Conservation (phyloP, 2,329 filamentous ascomycete species). For the Venturia aucupariae region DNA sequence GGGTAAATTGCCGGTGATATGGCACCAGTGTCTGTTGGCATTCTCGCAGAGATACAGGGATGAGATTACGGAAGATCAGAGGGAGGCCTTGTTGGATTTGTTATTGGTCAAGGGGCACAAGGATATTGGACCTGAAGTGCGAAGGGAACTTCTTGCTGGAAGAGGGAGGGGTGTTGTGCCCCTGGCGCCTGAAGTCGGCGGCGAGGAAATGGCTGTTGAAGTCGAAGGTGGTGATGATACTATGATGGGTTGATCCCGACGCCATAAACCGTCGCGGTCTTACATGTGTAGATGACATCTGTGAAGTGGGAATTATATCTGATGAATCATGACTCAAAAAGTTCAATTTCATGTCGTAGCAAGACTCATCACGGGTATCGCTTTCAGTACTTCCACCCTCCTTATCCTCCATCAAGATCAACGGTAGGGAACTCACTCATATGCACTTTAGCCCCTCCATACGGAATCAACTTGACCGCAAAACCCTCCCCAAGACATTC, state of each 20-base stretch:
- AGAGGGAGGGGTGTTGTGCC: conserved; percentile 58
- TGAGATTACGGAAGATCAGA: conserved; percentile 90
- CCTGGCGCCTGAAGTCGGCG: conserved; percentile 25
- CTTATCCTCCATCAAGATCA: not conserved
- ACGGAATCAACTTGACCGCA: conserved; percentile 27
- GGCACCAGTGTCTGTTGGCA: conserved; percentile 86
- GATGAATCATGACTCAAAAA: not conserved
- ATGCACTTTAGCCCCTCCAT: conserved; percentile 29
- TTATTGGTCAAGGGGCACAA: conserved; percentile 77
- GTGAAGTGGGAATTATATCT: not conserved
- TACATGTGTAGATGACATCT: not conserved
- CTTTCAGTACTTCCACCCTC: not conserved
- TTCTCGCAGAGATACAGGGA: conserved; percentile 94
- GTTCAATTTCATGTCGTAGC: not conserved
- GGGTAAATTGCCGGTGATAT: conserved; percentile 75
- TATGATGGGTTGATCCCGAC: conserved; percentile 43
- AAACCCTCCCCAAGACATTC: conserved; percentile 21
- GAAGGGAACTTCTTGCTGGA: conserved; percentile 79
- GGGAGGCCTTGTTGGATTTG: conserved; percentile 82
- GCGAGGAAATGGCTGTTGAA: conserved; percentile 45
- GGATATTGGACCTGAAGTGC: conserved; percentile 81
- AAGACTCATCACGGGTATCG: no score
- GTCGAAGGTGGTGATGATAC: conserved; percentile 76
- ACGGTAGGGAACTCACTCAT: conserved; percentile 29
- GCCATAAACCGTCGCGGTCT: not conserved